Conservation (phyloP, 2,329 filamentous ascomycete species). For the Venturia oleaginea region DNA sequence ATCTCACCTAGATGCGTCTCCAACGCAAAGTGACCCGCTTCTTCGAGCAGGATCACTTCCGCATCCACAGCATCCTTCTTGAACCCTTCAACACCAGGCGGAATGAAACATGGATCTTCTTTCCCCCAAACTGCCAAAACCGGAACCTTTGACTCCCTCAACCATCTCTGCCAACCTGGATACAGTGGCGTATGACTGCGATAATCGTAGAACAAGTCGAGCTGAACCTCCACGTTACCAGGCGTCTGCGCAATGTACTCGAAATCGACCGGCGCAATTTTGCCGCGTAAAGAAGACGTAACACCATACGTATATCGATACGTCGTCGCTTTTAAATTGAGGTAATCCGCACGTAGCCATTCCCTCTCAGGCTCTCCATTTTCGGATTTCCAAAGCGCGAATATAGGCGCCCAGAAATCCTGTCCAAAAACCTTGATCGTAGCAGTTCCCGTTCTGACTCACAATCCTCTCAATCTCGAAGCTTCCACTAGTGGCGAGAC, state of each 20-base stretch:
- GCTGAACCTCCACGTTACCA: slow-evolving; percentile 44
- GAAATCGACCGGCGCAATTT: slow-evolving; percentile 41
- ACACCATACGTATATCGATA: slow-evolving; percentile 39
- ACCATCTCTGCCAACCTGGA: slow-evolving; percentile 46
- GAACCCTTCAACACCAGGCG: slow-evolving; percentile 46
- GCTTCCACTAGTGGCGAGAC: slow-evolving; percentile 43
- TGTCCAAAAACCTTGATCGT: slow-evolving; percentile 44
- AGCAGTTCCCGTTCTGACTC: slow-evolving; percentile 54
- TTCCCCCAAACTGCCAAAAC: slow-evolving; percentile 51
- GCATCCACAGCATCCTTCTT: slow-evolving; percentile 40
- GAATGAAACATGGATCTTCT: slow-evolving; percentile 44
- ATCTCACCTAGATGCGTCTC: slow-evolving; percentile 32
- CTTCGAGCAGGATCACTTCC: slow-evolving; percentile 39
- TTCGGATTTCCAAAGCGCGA: slow-evolving; percentile 37
- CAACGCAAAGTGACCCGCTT: slow-evolving; percentile 49
- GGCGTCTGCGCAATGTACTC: slow-evolving; percentile 41
- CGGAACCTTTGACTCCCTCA: slow-evolving; percentile 42
- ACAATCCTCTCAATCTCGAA: slow-evolving; percentile 44
- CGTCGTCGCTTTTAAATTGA: slow-evolving; percentile 21
- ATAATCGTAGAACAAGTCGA: slow-evolving; percentile 51
- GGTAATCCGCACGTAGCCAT: slow-evolving; percentile 16
- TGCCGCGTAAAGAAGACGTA: slow-evolving; percentile 19
- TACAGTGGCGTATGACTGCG: slow-evolving; percentile 46
- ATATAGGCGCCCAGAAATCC: slow-evolving; percentile 42
- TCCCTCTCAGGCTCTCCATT: slow-evolving; percentile 20